These are phyloP conservation scores for Kitagawia praeruptora DNA, from an alignment of 129 eudicot genomes.

Conservation along the genomic window DNA sequence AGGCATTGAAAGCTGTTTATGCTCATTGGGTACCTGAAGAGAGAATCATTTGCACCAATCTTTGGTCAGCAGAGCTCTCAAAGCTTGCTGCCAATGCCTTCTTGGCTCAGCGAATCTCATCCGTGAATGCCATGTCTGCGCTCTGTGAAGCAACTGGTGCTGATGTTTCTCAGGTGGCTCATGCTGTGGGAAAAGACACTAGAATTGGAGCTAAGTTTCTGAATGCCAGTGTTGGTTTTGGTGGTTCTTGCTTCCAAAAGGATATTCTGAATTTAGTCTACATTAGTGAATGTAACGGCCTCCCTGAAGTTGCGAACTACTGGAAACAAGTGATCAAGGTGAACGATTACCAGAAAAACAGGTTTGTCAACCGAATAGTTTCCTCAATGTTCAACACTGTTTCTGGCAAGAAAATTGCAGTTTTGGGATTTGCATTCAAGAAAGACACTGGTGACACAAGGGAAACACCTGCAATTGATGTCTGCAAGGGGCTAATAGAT, in stretches of 20 bases:
- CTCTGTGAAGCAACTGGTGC: slow-evolving; percentile 80
- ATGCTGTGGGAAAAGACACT: slow-evolving; percentile 67
- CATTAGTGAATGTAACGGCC: slow-evolving; percentile 78
- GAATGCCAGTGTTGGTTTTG: slow-evolving; percentile 73
- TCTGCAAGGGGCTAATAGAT: slow-evolving; percentile 54
- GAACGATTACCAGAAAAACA: slow-evolving; percentile 69
- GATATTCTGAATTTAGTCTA: slow-evolving; percentile 69
- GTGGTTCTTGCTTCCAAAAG: slow-evolving; percentile 79
- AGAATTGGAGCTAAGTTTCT: slow-evolving; percentile 67
- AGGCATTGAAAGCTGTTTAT: slow-evolving; percentile 54
- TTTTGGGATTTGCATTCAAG: slow-evolving; percentile 76
- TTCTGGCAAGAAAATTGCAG: slow-evolving; percentile 59
- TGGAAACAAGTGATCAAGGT: slow-evolving; percentile 80
- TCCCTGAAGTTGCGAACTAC: slow-evolving; percentile 61
- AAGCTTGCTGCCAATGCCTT: slow-evolving; percentile 80
- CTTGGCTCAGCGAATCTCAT: slow-evolving; percentile 72
- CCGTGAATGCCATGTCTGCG: slow-evolving; percentile 72
- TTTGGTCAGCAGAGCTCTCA: slow-evolving; percentile 86
- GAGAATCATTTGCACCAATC: slow-evolving; percentile 60
- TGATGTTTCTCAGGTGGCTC: slow-evolving; percentile 63
- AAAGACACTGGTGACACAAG: slow-evolving; percentile 76
- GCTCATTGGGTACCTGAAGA: slow-evolving; percentile 81
- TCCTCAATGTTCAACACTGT: slow-evolving; percentile 80
- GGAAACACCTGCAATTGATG: slow-evolving; percentile 77
- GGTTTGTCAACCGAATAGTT: slow-evolving; percentile 65